Evolutionary conservation across 768 basidiomycete genomes (phyloP), one percentile per base, ranked within the genome.

Genomic region (Tulasnella sp.): DNA sequence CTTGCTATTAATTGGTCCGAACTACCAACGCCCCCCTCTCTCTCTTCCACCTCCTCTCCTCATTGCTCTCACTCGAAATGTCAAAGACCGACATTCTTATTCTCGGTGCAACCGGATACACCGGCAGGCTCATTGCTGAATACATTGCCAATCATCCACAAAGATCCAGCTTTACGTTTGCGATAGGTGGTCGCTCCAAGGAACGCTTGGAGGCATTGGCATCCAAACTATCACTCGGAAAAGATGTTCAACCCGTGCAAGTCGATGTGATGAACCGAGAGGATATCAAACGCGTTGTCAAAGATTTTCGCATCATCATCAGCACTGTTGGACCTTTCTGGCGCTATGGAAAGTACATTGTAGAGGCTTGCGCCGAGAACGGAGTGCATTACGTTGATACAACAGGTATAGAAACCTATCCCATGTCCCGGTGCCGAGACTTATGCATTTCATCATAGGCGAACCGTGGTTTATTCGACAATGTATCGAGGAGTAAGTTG

Each of bases 341-440:
- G 73, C 61, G 62, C 5, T 83, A 72, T 66, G 83, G 86, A 2
- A 77, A 77, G n/a, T 72, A 76, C 7, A 79, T 90, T 10, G 83
- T 88, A 16, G 61, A 63, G 79, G 80, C 83, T 3, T 93, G 90
- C 56, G 83, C 80, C 4, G 67, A 67, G 31, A 67, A 81, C 53
- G 80, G 83, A 4, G 73, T 76, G 5, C 87, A 92, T 64, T 93
- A 93, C 62, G 78, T 89, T 24, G 92, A 96, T 64, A 68, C 91
- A 29, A 77, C 82, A 1, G 82, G 44, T 55, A 16, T n/a, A 10
- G 47, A 45, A 19, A 13, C 39, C 40, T 4, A 13, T 27, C 25
- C 32, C 13, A 22, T n/a, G 4, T 15, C 47, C 22, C 33, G 29
- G 19, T 35, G 22, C 28, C 15, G 24, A 12, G 10, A 31, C 24